A percentile compares a stretch with the other conserved stretches of the same genome.
These are phyloP conservation scores for Yamadazyma sp. DNA, from an alignment of 1,139 yeast genomes.

Conservation along the genomic window DNA sequence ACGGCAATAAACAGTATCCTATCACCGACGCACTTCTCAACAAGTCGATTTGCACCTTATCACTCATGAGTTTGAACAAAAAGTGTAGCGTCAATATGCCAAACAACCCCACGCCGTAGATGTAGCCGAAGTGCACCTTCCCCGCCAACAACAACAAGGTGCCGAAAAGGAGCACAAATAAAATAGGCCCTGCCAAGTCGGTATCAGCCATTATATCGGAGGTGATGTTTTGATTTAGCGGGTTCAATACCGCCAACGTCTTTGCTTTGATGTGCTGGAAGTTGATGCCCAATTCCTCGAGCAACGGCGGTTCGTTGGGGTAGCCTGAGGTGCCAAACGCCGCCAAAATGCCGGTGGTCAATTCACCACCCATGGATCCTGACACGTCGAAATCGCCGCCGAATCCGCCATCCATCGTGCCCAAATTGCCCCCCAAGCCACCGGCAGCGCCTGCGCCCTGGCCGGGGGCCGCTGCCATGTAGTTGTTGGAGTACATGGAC, in stretches of 20 bases:
- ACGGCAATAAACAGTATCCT: slow-evolving; percentile 91
- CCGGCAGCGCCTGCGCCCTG: slow-evolving; percentile 7
- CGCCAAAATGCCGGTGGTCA: slow-evolving; percentile 78
- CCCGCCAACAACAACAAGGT: slow-evolving; percentile 80
- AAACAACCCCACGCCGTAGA: slow-evolving; percentile 91
- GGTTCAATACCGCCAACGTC: slow-evolving; percentile 84
- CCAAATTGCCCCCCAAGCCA: slow-evolving; percentile 15
- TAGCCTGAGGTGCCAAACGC: slow-evolving; percentile 95
- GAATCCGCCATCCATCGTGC: slow-evolving; percentile 42
- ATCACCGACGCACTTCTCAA: slow-evolving; percentile 83
- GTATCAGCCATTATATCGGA: slow-evolving; percentile 85
- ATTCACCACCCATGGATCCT: slow-evolving; percentile 54
- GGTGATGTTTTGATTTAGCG: slow-evolving; percentile 57
- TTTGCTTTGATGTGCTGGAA: slow-evolving; percentile 83
- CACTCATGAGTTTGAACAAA: slow-evolving; percentile 84
- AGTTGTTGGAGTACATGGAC: slow-evolving; percentile 35
- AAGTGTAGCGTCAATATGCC: slow-evolving; percentile 86
- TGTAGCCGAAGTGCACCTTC: slow-evolving; percentile 93
- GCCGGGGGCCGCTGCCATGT: slow-evolving; percentile 18
- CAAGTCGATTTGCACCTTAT: slow-evolving; percentile 56
- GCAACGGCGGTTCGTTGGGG: slow-evolving; percentile 87
- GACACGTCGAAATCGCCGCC: slow-evolving; percentile 43
- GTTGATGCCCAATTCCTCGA: slow-evolving; percentile 92
- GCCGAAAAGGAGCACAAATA: slow-evolving; percentile 90
- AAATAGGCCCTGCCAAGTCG: slow-evolving; percentile 92